phyloP scores from a whole-genome alignment of 108 stramenopile genomes.

The Nitzschia sp. region DNA sequence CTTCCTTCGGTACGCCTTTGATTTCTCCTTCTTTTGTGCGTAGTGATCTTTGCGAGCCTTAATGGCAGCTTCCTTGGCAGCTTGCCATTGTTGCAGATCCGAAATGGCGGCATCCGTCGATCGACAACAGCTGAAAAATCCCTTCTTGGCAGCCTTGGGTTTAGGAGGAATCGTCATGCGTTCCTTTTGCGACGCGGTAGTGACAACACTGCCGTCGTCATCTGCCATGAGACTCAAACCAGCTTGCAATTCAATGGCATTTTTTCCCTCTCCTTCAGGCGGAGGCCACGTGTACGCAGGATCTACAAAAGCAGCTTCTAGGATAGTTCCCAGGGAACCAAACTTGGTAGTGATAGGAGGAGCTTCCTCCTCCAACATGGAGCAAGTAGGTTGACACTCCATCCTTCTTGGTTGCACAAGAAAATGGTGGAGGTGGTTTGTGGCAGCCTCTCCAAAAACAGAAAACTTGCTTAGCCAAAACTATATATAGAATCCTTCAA shows the following conservation, averaged over 20 bases:
- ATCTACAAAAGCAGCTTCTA: slow-evolving; percentile 87
- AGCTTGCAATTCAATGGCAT: slow-evolving; percentile 80
- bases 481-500: no score
- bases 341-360: not conserved
- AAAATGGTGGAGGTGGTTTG: no score
- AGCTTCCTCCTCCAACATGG: no score
- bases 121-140: slow-evolving; percentile 29
- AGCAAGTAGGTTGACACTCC: no score
- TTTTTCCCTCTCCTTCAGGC: slow-evolving; percentile 67
- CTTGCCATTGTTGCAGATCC: slow-evolving; percentile 31
- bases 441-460: no score
- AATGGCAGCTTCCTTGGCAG: slow-evolving; percentile 41
- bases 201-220: slow-evolving; percentile 39
- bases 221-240: slow-evolving; percentile 47
- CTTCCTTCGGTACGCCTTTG: slow-evolving; percentile 36
- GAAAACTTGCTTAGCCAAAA: no score
- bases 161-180: slow-evolving; percentile 46
- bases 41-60: slow-evolving; percentile 39
- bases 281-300: slow-evolving; percentile 84
- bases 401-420: no score
- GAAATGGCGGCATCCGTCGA: slow-evolving; percentile 37
- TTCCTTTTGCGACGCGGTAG: slow-evolving; percentile 39
- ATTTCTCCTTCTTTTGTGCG: slow-evolving; percentile 20
- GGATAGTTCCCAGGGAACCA: slow-evolving; percentile 53
- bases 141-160: slow-evolving; percentile 9